These are phyloP conservation scores for Paramecium biaurelia DNA, from an alignment of 73 alveolate species.

Conservation along the genomic window DNA sequence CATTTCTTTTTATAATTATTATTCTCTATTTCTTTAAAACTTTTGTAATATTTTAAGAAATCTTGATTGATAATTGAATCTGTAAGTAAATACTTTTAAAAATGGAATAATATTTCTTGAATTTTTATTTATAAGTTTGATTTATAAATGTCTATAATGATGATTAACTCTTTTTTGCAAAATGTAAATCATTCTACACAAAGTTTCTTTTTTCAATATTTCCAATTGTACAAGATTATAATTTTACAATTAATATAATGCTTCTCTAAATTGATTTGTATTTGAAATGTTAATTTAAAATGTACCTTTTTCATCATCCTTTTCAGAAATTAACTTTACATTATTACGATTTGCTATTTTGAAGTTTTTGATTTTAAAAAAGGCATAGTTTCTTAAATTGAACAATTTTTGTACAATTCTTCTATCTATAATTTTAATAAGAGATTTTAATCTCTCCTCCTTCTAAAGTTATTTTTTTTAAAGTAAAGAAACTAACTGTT, in stretches of 20 bases:
- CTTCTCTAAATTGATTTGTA: background rate
- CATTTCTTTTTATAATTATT: background rate
- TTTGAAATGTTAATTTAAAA: background rate
- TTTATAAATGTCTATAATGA: background rate
- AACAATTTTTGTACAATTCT: background rate
- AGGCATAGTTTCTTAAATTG: background rate
- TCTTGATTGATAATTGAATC: background rate
- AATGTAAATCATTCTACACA: background rate
- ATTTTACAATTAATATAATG: background rate
- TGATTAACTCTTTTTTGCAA: background rate
- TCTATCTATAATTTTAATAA: background rate
- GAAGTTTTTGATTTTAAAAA: background rate
- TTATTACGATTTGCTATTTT: background rate
- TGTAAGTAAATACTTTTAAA: background rate
- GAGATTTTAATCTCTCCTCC: background rate
- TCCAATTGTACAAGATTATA: background rate
- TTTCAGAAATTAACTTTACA: background rate
- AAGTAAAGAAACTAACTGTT: background rate
- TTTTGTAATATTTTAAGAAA: background rate
- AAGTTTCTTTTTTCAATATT: background rate
- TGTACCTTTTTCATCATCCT: background rate
- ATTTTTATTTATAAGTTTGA: background rate
- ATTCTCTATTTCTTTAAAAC: background rate
- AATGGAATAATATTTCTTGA: background rate
- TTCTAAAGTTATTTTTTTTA: background rate